Percentiles rank a stretch among this genome's conserved stretches.
phyloP scores from a whole-genome alignment of 805 yeast species.

The Teunomyces stri region DNA sequence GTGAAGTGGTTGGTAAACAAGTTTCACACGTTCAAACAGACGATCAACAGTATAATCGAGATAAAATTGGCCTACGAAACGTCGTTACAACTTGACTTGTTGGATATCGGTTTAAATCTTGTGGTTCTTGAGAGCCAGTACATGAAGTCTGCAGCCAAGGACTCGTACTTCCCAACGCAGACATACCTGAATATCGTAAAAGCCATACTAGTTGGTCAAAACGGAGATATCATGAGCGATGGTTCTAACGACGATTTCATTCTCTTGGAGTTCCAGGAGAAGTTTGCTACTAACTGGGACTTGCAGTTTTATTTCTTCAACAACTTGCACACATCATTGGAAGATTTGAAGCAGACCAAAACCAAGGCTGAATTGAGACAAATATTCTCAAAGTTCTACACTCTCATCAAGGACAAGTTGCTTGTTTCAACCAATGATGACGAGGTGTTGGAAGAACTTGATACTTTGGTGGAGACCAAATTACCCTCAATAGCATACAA shows the following conservation, averaged over 20 bases:
- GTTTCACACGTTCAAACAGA: constrained; percentile 52
- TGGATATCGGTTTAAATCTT: constrained; percentile 57
- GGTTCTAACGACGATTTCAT: constrained; percentile 48
- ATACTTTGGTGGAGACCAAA: constrained; percentile 29
- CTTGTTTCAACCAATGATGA: constrained; percentile 11
- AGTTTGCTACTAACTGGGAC: constrained; percentile 64
- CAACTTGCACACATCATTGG: constrained; percentile 33
- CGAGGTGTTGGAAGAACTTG: constrained; percentile 23
- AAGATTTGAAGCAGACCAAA: constrained; percentile 19
- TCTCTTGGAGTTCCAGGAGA: constrained; percentile 54
- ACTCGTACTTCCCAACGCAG: constrained; percentile 62
- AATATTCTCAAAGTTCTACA: constrained; percentile 39
- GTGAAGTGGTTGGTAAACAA: constrained; percentile 61
- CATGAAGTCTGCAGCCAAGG: constrained; percentile 48
- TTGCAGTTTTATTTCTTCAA: constrained; percentile 70
- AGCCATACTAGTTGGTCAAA: constrained; percentile 24
- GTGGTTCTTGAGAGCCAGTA: constrained; percentile 54
- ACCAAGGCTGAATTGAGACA: constrained; percentile 12
- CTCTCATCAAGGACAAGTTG: constrained; percentile 33
- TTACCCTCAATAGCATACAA: constrained; percentile 39
- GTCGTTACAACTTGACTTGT: constrained; percentile 49
- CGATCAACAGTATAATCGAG: constrained; percentile 42
- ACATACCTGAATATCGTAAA: constrained; percentile 44
- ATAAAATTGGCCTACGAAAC: constrained; percentile 43
- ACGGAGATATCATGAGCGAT: constrained; percentile 43